A percentile compares a stretch with the other conserved stretches of the same genome.
phyloP scores from a whole-genome alignment of 2,329 filamentous ascomycete genomes.

The Curvularia spicifera region DNA sequence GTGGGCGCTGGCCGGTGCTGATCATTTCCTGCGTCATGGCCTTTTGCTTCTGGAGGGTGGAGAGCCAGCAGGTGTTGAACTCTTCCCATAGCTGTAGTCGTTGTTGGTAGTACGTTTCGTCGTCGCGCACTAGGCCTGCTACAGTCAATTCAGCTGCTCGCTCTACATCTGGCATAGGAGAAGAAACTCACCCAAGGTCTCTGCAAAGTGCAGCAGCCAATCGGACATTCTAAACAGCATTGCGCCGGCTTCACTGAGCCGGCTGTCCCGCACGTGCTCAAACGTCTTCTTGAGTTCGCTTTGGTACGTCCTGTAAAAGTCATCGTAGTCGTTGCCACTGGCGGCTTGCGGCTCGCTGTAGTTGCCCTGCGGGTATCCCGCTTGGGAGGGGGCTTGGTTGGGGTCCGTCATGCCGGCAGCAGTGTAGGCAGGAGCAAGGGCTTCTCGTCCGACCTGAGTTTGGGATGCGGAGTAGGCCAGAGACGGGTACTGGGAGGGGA shows the following conservation, averaged over 20 bases:
- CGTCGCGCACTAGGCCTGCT: constrained; percentile 89
- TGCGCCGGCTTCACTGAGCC: constrained; percentile 64
- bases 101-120: constrained; percentile 75
- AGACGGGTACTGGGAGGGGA: constrained; percentile 69
- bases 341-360: constrained; percentile 41
- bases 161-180: constrained; percentile 23
- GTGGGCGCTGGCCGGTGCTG: constrained; percentile 63
- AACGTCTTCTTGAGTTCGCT: constrained; percentile 68
- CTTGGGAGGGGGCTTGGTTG: constrained; percentile 51
- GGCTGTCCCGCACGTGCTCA: constrained; percentile 69
- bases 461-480: constrained; percentile 66
- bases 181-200: constrained; percentile 66
- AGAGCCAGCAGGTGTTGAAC: constrained; percentile 92
- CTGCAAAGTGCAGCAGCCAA: constrained; percentile 70
- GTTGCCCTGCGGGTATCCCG: constrained; percentile 44
- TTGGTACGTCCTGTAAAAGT: constrained; percentile 70
- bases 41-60: constrained; percentile 81
- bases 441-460: constrained; percentile 61
- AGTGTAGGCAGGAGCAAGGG: constrained; percentile 58
- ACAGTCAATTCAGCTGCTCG: constrained; percentile 53
- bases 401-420: constrained; percentile 61
- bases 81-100: constrained; percentile 89
- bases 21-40: constrained; percentile 70
- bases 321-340: constrained; percentile 63
- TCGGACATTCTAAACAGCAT: constrained; percentile 68